Base-by-base conservation (phyloP, 805 yeast genomes). In the Hyphopichia homilentoma region DNA sequence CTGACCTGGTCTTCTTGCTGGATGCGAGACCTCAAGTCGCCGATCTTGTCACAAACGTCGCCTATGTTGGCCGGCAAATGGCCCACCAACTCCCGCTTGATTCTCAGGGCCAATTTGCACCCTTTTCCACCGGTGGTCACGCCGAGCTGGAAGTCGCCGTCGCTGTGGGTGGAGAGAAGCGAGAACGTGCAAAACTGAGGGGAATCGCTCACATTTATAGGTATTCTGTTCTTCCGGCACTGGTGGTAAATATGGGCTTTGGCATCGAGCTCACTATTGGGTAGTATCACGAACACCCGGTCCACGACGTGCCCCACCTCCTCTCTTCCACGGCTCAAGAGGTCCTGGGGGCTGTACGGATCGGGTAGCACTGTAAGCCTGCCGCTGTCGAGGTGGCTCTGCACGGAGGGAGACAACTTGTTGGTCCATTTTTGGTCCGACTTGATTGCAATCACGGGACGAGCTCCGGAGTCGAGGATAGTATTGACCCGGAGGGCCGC, bases 111-210 rank as follows among this genome's bases (percentile, higher is more conserved):
- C 32, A 89, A 63, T 32, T 86, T 76, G 61, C 97, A 89, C 4
- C 97, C 96, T 58, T 84, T 84, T 0, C 96, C 95, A 16, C 80
- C 75, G 0, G 97, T 89, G 3, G 90, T 78, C 7, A 89, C 76
- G 1, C 95, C 94, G 32, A 89, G 44, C 54, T 84, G 90, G 57
- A 89, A 77, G 32, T 74, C 77, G 5, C 94, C 93, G 35, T 80
- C 78, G 2, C 66, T 61, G 49, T 74, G 76, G 0, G 89, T 77
- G 0, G 96, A 83, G 15, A 87, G 63, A 33, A 87, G 55, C 1
- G 90, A 76, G 53, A 89, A 89, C 0, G 89, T 77, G 34, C 93
- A 84, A 16, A 71, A 65, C 20, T 78, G 79, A 0, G 88, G 78
- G 11, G 77, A 72, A 42, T 86, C 95, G 0, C 83, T 72, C 1